These are phyloP conservation scores for Cutaneotrichosporon spelunceum DNA, from an alignment of 1,284 basidiomycete genomes.

Conservation along the genomic window DNA sequence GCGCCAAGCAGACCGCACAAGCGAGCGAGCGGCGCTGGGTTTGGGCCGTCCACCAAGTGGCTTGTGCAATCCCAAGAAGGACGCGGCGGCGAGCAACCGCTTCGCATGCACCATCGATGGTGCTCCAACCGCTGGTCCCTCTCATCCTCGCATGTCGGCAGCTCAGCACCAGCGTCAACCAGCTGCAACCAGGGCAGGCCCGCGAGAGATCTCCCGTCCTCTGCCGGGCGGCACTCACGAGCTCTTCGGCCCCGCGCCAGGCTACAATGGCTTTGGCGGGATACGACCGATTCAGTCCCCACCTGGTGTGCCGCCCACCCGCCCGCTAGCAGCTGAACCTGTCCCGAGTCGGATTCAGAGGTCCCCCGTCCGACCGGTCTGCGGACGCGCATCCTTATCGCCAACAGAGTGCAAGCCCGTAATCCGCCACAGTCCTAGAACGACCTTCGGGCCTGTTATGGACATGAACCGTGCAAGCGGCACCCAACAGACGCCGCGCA, in stretches of 20 bases:
- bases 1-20: too few species aligned
- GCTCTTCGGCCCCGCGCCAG: background rate
- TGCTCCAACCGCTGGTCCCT: too few species aligned
- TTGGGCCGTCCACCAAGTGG: too few species aligned
- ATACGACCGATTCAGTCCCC: background rate
- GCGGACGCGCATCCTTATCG: background rate
- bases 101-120: too few species aligned
- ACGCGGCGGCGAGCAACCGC: too few species aligned
- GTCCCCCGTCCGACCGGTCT: background rate
- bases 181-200: too few species aligned
- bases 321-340: background rate
- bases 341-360: background rate
- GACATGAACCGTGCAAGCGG: background rate
- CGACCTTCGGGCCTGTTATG: background rate
- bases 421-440: background rate
- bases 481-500: background rate
- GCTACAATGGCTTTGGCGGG: background rate
- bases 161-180: too few species aligned
- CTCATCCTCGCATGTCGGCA: too few species aligned
- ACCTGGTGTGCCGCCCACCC: too few species aligned
- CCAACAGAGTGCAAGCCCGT: background rate
- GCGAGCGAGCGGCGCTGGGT: too few species aligned
- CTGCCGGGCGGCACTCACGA: background rate
- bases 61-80: too few species aligned
- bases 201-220: background rate